These are phyloP conservation scores for Vigna hirtella DNA, from an alignment of 306 rosid genomes.

Conservation along the genomic window DNA sequence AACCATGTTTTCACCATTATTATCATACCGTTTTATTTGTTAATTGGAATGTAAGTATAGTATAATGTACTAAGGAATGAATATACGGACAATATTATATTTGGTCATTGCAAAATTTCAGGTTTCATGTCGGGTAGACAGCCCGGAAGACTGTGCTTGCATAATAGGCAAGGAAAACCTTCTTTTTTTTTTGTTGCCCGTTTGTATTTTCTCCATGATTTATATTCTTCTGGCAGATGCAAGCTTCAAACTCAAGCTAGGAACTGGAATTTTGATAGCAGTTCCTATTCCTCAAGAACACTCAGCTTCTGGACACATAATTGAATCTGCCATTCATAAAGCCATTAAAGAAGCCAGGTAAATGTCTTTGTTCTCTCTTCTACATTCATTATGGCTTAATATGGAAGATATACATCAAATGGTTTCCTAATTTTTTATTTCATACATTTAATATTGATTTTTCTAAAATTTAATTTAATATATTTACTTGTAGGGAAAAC, in stretches of 20 bases:
- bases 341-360: constrained; percentile 87
- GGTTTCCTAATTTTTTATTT: constrained; percentile 19
- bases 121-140: constrained; percentile 84
- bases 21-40: neutral
- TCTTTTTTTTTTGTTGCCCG: constrained; percentile 17
- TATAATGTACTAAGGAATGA: constrained; percentile 19
- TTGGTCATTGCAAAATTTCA: constrained; percentile 48
- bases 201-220: constrained; percentile 16
- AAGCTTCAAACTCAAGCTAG: constrained; percentile 69
- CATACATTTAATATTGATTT: constrained; percentile 15
- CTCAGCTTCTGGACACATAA: constrained; percentile 73
- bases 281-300: constrained; percentile 92
- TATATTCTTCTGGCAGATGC: constrained; percentile 61
- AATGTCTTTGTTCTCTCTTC: constrained; percentile 16
- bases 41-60: neutral
- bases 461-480: neutral
- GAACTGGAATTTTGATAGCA: constrained; percentile 79
- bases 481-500: constrained; percentile 60
- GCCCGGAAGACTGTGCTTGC: constrained; percentile 80
- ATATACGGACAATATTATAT: constrained; percentile 34
- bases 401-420: neutral
- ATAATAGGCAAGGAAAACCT: constrained; percentile 67
- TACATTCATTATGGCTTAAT: constrained; percentile 23
- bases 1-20: constrained; percentile 16
- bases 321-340: constrained; percentile 77